These are phyloP conservation scores for Apiospora hydei DNA, from an alignment of 2,329 filamentous ascomycete species.

Conservation along the genomic window DNA sequence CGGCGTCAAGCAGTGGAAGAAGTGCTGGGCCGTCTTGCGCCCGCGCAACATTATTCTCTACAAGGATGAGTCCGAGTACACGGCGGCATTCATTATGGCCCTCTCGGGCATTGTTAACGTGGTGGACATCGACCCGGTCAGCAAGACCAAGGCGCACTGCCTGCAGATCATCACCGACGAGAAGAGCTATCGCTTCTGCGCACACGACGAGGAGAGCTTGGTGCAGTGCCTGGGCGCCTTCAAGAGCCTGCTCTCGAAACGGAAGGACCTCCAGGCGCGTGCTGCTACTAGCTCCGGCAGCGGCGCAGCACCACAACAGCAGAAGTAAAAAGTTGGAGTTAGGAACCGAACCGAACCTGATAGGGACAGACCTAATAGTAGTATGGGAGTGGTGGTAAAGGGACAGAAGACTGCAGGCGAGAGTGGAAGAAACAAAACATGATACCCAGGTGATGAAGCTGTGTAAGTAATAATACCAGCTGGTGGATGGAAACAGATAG, in stretches of 20 bases:
- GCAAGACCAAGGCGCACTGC: conserved; percentile 83
- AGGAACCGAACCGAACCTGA: too few species aligned
- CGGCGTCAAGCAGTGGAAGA: conserved; percentile 92
- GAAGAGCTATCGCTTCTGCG: conserved; percentile 80
- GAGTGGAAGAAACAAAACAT: conserved; percentile 16
- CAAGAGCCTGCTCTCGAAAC: conserved; percentile 82
- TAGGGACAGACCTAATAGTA: neutral
- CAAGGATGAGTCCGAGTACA: conserved; percentile 92
- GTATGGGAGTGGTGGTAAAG: neutral
- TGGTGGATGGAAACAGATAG: neutral
- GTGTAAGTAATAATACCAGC: neutral
- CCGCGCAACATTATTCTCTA: conserved; percentile 87
- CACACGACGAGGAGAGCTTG: conserved; percentile 80
- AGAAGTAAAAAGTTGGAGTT: conserved; percentile 1
- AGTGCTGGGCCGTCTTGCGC: conserved; percentile 90
- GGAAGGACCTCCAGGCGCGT: conserved; percentile 67
- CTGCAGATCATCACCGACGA: conserved; percentile 95
- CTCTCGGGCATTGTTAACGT: conserved; percentile 84
- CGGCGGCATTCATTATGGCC: conserved; percentile 81
- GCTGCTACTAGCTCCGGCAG: conserved; percentile 17
- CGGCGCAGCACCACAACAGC: neutral
- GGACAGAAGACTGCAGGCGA: neutral
- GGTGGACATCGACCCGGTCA: conserved; percentile 89
- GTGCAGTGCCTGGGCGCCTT: conserved; percentile 88
- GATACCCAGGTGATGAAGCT: conserved; percentile 26